These are phyloP conservation scores for Paramecium tetraurelia DNA, from an alignment of 73 alveolate species.

Conservation along the genomic window DNA sequence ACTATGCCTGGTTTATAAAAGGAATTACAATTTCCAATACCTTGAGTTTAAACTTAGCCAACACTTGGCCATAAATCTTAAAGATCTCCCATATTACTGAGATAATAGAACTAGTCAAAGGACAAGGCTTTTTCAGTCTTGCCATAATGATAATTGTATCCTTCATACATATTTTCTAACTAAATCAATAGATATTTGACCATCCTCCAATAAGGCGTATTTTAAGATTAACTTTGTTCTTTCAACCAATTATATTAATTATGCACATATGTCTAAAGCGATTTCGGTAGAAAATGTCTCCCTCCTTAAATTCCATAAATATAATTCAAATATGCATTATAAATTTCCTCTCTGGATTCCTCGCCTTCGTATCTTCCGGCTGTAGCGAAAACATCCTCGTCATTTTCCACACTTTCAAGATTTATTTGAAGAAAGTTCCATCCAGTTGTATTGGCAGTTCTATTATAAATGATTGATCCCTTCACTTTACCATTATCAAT, in stretches of 20 bases:
- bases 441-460: constrained; percentile 49
- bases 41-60: not conserved
- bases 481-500: not conserved
- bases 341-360: not conserved
- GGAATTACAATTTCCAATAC: constrained; percentile 1
- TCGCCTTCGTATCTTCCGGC: constrained; percentile 53
- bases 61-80: constrained; percentile 17
- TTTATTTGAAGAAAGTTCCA: constrained; percentile 31
- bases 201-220: constrained; percentile 28
- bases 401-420: not conserved
- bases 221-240: not conserved
- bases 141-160: not conserved
- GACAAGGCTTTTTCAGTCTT: not conserved
- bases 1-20: not conserved
- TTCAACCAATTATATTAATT: constrained; percentile 38
- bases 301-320: constrained; percentile 20
- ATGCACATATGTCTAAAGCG: not conserved
- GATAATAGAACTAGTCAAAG: constrained; percentile 43
- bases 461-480: not conserved
- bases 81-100: constrained; percentile 58
- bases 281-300: not conserved
- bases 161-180: constrained; percentile 50
- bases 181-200: constrained; percentile 9
- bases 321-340: constrained; percentile 34
- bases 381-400: not conserved